Evolutionary conservation across 495 filamentous ascomycete genomes (phyloP).

Genomic region (Neurospora africana): DNA sequence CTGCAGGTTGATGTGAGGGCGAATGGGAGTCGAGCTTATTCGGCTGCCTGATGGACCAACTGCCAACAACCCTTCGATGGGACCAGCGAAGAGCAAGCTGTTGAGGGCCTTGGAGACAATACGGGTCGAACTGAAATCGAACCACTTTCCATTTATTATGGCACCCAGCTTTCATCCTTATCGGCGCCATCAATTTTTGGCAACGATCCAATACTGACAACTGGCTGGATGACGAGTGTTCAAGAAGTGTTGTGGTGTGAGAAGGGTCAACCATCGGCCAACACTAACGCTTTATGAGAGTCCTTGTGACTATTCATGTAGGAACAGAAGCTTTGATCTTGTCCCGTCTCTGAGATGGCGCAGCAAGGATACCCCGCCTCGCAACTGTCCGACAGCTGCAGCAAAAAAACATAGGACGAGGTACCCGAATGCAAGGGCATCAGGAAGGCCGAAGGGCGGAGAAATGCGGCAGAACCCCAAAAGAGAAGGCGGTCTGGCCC

Average conservation of each 20-base stretch:
- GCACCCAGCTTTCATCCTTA: background rate
- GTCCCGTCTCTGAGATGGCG: background rate
- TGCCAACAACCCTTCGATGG: background rate
- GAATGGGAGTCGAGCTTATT: background rate
- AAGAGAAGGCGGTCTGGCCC: constrained; percentile 11
- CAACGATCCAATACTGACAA: background rate
- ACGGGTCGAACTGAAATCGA: background rate
- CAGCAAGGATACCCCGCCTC: background rate
- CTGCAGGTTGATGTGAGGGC: background rate
- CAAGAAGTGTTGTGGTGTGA: background rate
- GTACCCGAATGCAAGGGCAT: constrained; percentile 1
- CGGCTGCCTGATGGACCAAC: background rate
- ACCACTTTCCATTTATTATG: background rate
- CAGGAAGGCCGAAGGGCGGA: background rate
- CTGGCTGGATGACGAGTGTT: background rate
- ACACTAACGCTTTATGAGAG: background rate
- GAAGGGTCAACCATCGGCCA: background rate
- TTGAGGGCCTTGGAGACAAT: background rate
- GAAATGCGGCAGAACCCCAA: constrained; percentile 6
- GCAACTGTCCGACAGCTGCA: background rate
- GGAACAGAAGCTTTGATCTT: background rate
- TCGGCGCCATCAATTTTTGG: background rate
- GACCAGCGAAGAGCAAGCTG: background rate
- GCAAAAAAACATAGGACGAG: background rate
- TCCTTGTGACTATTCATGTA: background rate